phyloP scores from a whole-genome alignment of 164 flowering plant genomes.

The Malania oleifera region DNA sequence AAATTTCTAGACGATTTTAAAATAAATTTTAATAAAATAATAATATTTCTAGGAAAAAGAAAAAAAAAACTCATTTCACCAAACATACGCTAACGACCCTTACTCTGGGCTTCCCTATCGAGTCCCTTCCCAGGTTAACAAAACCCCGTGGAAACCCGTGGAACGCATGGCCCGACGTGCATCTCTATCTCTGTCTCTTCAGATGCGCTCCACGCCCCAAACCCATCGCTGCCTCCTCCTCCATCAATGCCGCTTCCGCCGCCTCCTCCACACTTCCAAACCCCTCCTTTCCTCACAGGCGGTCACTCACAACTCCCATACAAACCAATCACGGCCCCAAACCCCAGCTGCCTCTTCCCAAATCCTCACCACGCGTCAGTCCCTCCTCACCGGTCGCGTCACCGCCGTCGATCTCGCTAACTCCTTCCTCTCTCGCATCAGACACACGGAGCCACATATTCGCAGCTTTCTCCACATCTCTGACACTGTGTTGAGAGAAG shows the following conservation, averaged over 20 bases:
- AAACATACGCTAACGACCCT: no score
- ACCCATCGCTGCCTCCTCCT: slow-evolving; percentile 30
- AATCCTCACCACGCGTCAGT: slow-evolving; percentile 34
- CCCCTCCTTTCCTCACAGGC: slow-evolving; percentile 10
- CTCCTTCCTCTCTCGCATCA: slow-evolving; percentile 52
- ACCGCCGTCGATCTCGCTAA: slow-evolving; percentile 41
- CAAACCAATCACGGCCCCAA: slow-evolving; percentile 16
- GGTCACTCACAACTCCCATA: slow-evolving; percentile 10
- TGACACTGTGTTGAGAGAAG: slow-evolving; percentile 38
- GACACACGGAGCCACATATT: slow-evolving; percentile 56
- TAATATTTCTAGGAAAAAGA: no score
- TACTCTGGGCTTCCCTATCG: no score
- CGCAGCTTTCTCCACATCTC: slow-evolving; percentile 69
- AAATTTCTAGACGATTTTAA: no score
- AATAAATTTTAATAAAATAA: no score
- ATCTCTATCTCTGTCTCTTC: no score
- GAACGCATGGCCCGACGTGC: no score
- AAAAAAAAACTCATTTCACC: no score
- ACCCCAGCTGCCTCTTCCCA: slow-evolving; percentile 28
- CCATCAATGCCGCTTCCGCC: slow-evolving; percentile 21
- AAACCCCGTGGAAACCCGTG: no score
- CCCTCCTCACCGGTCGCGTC: slow-evolving; percentile 34
- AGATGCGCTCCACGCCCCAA: slow-evolving; percentile 34
- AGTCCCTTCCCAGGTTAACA: no score
- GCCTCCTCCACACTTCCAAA: slow-evolving; percentile 12